Conservation (phyloP, 2,329 filamentous ascomycete species). For the Colletotrichum lentis region DNA sequence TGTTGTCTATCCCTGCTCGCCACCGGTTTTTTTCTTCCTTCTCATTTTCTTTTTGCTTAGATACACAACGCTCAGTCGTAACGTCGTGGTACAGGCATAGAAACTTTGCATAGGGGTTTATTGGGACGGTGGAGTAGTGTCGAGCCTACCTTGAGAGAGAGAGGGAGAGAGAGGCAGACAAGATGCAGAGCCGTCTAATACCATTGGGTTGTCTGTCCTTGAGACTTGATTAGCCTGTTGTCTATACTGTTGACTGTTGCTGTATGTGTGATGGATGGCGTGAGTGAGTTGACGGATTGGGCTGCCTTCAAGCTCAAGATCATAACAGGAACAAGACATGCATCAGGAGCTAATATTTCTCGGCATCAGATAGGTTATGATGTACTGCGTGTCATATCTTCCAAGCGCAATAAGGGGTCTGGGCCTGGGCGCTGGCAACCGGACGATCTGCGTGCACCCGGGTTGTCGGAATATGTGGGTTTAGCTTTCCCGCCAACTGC, state of each 20-base stretch:
- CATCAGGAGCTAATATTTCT: neutral
- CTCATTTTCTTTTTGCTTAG: constrained; percentile 29
- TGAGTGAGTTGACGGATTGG: neutral
- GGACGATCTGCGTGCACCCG: constrained; percentile 19
- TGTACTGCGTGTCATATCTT: neutral
- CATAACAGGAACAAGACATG: neutral
- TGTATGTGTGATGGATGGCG: neutral
- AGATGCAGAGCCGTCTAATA: constrained; percentile 30
- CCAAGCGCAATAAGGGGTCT: neutral
- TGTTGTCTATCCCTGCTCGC: neutral
- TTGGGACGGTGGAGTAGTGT: constrained; percentile 14
- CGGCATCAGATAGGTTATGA: neutral
- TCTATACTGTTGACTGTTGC: neutral
- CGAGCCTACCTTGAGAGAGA: neutral
- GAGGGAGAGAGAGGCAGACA: constrained; percentile 2
- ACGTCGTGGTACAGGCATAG: constrained; percentile 20
- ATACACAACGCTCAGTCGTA: constrained; percentile 6
- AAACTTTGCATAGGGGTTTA: constrained; percentile 28
- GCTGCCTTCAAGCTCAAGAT: neutral
- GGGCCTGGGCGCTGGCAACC: neutral
- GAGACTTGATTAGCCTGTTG: neutral
- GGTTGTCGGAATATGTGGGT: constrained; percentile 3
- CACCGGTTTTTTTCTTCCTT: neutral
- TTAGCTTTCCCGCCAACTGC: constrained; percentile 15
- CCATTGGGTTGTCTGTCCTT: constrained; percentile 3